Evolutionary conservation across 2,329 filamentous ascomycete species (phyloP).

Genomic region (Trichoderma aggressivum): DNA sequence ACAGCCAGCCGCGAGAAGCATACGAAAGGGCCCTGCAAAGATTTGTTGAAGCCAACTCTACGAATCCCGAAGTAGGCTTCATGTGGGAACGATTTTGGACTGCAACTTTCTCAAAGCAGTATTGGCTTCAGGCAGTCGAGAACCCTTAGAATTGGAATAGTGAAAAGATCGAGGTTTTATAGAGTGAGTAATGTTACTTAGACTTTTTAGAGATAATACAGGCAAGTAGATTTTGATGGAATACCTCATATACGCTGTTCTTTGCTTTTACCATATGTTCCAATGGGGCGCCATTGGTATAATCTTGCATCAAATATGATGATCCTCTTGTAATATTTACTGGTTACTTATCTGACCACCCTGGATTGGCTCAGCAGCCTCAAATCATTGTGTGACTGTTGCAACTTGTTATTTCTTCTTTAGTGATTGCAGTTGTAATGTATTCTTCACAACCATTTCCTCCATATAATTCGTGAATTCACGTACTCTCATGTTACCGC

Average conservation of each 20-base stretch:
- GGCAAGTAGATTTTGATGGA: neutral
- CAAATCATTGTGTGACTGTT: neutral
- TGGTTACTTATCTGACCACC: too few species aligned
- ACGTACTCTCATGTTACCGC: neutral
- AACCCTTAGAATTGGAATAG: neutral
- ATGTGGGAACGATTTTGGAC: conserved; percentile 18
- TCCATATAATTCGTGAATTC: neutral
- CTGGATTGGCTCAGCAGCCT: neutral
- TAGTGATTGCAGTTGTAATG: neutral
- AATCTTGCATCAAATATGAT: neutral
- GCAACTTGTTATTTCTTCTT: neutral
- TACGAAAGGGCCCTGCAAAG: neutral
- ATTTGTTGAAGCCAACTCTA: conserved; percentile 4
- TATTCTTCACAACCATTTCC: neutral
- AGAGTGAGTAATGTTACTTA: neutral
- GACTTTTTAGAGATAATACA: neutral
- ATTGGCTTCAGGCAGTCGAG: neutral
- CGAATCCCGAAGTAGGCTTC: conserved; percentile 14
- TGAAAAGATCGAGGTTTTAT: neutral
- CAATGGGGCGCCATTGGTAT: neutral
- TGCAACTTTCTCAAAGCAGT: conserved; percentile 1
- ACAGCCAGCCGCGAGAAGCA: conserved; percentile 4
- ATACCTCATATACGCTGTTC: neutral
- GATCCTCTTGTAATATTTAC: too few species aligned
- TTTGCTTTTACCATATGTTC: neutral